A percentile compares a stretch with the other conserved stretches of the same genome.
Conservation (phyloP, 1,284 basidiomycete genomes). For the Puccinia polysora region DNA sequence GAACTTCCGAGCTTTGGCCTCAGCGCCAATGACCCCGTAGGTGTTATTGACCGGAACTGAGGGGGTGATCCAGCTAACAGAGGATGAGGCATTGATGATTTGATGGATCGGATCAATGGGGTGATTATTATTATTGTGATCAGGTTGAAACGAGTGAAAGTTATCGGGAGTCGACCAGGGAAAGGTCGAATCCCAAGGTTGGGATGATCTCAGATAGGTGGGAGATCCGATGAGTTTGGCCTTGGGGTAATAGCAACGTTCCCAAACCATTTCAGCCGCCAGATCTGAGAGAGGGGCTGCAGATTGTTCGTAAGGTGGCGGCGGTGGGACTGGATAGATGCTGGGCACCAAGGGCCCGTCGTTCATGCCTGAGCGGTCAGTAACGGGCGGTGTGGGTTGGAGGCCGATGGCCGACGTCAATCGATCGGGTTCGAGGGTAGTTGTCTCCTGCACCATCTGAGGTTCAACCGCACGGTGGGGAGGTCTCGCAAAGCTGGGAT, state of each 20-base stretch:
- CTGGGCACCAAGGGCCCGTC: slow-evolving; percentile 13
- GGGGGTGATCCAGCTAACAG: neutral
- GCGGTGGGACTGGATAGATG: slow-evolving; percentile 32
- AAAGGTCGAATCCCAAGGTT: slow-evolving; percentile 2
- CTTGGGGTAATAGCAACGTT: slow-evolving; percentile 16
- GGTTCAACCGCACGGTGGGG: slow-evolving; percentile 29
- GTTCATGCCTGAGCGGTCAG: neutral
- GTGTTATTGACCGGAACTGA: neutral
- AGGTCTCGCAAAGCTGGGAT: slow-evolving; percentile 34
- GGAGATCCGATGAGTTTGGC: neutral
- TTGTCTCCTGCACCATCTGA: neutral
- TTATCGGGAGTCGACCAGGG: neutral
- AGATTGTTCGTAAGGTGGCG: slow-evolving; percentile 34
- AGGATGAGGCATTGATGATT: neutral
- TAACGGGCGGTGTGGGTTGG: neutral
- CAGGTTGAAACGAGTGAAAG: neutral
- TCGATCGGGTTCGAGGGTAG: neutral
- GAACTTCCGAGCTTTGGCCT: slow-evolving; percentile 24
- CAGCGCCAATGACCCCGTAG: slow-evolving; percentile 24
- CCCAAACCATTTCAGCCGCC: slow-evolving; percentile 37
- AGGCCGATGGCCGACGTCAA: neutral
- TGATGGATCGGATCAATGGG: neutral
- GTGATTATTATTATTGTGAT: too few relatives aligned
- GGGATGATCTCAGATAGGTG: neutral
- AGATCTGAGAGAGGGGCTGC: slow-evolving; percentile 34